Evolutionary conservation across 805 yeast species (phyloP).

Genomic region (Teunomyces stri): DNA sequence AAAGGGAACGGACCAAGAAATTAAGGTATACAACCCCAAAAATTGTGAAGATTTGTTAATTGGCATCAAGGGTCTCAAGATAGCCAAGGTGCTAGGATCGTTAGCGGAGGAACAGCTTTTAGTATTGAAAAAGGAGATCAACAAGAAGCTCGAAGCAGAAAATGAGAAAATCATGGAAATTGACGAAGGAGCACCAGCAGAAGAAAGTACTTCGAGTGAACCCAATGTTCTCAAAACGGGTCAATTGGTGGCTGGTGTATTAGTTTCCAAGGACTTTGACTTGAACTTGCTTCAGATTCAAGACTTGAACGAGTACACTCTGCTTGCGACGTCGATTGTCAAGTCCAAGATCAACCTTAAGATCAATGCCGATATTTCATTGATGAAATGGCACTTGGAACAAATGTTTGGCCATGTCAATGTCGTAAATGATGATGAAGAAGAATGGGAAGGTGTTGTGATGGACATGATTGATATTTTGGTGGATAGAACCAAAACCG

Average conservation of each 20-base stretch:
- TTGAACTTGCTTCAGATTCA: constrained; percentile 77
- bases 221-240: constrained; percentile 15
- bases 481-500: constrained; percentile 41
- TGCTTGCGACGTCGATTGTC: constrained; percentile 78
- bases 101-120: constrained; percentile 45
- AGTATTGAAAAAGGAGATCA: constrained; percentile 49
- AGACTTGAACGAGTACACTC: constrained; percentile 87
- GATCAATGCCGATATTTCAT: constrained; percentile 76
- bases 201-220: constrained; percentile 8
- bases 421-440: constrained; percentile 55
- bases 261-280: constrained; percentile 90
- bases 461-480: constrained; percentile 44
- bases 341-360: constrained; percentile 77
- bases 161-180: constrained; percentile 34
- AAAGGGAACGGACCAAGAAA: constrained; percentile 85
- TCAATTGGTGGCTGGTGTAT: constrained; percentile 66
- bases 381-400: constrained; percentile 83
- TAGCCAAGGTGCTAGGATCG: constrained; percentile 69
- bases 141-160: constrained; percentile 49
- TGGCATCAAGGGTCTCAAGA: constrained; percentile 76
- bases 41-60: constrained; percentile 79
- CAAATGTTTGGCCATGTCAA: constrained; percentile 93
- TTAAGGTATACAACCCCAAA: constrained; percentile 86
- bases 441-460: constrained; percentile 42
- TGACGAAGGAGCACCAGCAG: constrained; percentile 10